phyloP scores from a whole-genome alignment of 352 stramenopile species.

The Globisporangium nunn region DNA sequence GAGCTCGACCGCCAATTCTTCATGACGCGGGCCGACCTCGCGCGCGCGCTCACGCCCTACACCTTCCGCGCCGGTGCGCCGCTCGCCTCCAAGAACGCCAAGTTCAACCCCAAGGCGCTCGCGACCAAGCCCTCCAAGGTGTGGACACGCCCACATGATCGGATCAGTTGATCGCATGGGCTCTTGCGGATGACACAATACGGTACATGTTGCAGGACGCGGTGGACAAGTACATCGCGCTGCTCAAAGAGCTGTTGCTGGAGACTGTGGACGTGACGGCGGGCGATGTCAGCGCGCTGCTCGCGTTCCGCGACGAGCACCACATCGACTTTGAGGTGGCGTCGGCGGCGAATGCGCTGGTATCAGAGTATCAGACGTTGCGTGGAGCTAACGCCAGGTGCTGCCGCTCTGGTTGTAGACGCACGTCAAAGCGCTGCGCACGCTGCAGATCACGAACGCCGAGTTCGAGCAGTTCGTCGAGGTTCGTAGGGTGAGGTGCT shows the following conservation, averaged over 20 bases:
- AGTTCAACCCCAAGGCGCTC: constrained; percentile 71
- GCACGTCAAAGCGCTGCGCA: constrained; percentile 63
- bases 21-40: constrained; percentile 81
- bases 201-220: constrained; percentile 15
- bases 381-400: neutral
- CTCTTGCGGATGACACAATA: too few species aligned
- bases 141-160: neutral
- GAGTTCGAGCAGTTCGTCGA: constrained; percentile 81
- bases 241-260: constrained; percentile 48
- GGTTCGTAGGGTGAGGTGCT: constrained; percentile 10
- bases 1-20: constrained; percentile 73
- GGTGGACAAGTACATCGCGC: constrained; percentile 42
- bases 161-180: too few species aligned
- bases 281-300: constrained; percentile 39
- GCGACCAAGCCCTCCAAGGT: constrained; percentile 35
- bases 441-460: constrained; percentile 73
- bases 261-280: constrained; percentile 39
- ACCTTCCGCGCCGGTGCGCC: constrained; percentile 68
- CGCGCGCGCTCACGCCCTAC: constrained; percentile 78
- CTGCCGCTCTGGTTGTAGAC: constrained; percentile 23
- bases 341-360: neutral
- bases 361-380: neutral
- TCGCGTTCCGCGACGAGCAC: constrained; percentile 49
- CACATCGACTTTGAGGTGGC: constrained; percentile 66
- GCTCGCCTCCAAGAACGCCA: constrained; percentile 71